Base-by-base conservation (phyloP, 441 rosid genomes). In the Brassica hybrid region DNA sequence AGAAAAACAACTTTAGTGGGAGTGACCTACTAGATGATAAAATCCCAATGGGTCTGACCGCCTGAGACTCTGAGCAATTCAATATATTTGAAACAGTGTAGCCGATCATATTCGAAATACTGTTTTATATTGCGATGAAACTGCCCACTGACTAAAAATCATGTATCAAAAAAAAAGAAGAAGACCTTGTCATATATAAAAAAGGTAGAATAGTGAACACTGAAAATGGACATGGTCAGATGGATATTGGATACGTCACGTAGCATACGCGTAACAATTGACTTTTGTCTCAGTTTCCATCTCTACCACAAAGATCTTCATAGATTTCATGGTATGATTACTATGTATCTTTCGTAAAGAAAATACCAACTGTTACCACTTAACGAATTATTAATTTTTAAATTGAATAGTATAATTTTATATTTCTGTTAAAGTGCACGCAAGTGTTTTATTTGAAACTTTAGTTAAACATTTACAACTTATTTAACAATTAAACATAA, bases 301-400 rank as follows among this genome's bases (percentile, higher is more conserved):
- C 12, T 56, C 34, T 17, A 54, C 66, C 71, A 12, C 67, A 65
- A 71, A 77, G 27, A 77, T 77, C 80, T 77, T 13, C 57, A n/a
- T 65, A 71, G 80, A 77, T 77, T 57, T 58, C 34, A 18, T 67
- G 61, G 63, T 57, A 77, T 77, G 67, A 77, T 71, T 77, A 65
- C 76, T 65, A 61, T 63, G 27, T 65, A 71, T 65, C 54, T 64
- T 43, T 17, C 25, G 14, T 27, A 32, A 43, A 41, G 57, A 70
- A 54, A 70, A 16, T 76, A 62, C 27, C 48, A 52, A 63, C 48
- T 21, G 8, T 69, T 67, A 59, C 52, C 56, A 52, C 58, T 52
- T 52, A 52, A 7, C 54, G n/a, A 48, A 13, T 13, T 48, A 48
- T 13, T 13, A 48, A 48, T 5, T 48, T 41, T 48, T 48, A 13